Percentiles rank a stretch among this genome's conserved stretches.
Conservation (phyloP, 2,329 filamentous ascomycete genomes). For the Celoporthe dispersa region DNA sequence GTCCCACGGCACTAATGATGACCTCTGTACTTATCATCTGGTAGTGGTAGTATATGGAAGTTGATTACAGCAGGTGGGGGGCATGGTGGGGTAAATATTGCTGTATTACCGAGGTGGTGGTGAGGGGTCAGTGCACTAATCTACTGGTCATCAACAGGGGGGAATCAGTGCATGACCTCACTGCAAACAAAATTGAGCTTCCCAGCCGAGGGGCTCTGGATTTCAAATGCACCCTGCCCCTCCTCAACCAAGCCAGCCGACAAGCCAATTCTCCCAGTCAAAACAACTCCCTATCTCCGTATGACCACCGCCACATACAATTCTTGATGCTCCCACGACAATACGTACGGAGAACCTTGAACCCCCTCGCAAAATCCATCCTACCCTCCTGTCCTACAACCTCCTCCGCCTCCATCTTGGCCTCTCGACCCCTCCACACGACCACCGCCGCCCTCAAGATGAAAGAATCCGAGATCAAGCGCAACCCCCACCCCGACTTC, state of each 20-base stretch:
- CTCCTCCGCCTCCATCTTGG: neutral
- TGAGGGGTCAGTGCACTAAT: neutral
- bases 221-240: neutral
- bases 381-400: neutral
- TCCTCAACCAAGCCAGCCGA: neutral
- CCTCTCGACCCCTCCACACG: constrained; percentile 1
- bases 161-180: constrained; percentile 3
- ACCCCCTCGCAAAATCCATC: neutral
- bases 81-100: neutral
- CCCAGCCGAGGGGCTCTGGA: neutral
- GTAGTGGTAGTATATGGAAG: neutral
- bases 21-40: too few species aligned
- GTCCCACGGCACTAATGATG: neutral
- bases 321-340: neutral
- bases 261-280: neutral
- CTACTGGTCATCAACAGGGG: neutral
- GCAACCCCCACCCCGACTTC: constrained; percentile 77
- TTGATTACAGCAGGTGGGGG: neutral
- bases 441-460: constrained; percentile 38
- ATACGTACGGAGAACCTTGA: neutral
- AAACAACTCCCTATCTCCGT: neutral
- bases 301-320: neutral
- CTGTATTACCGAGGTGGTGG: neutral
- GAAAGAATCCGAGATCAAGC: constrained; percentile 49
- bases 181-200: neutral